Evolutionary conservation across 2,329 filamentous ascomycete species (phyloP), one percentile per base, ranked within the genome.

Genomic region (Calonectria hongkongensis): DNA sequence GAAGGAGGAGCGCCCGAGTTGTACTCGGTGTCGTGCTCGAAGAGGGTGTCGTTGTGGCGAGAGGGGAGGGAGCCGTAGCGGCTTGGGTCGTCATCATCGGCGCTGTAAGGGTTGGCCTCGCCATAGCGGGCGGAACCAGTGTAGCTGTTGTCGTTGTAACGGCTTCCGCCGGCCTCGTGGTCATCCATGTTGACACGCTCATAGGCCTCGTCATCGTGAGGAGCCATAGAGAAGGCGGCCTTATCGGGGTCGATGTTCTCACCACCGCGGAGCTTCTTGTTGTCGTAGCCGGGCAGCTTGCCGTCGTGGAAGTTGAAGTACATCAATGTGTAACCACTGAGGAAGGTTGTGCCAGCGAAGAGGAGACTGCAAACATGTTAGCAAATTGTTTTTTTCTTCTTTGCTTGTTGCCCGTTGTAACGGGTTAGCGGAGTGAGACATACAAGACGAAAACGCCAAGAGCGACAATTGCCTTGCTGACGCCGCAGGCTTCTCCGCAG

Each of bases 171-270:
- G 12, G 74, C 75, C 67, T 89, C 86, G 73, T 90, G 86, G 77
- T 91, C 88, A 70, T 90, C 86, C 83, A 87, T 86, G 82, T 91
- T 87, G 73, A 93, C 88, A 16, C 89, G 90, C 64, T 91, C 89
- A 79, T 93, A 93, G 51, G 89, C 88, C 79, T 93, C 91, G 75
- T 93, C 91, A 77, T 91, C 91, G 79, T 92, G 89, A n/a, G 90
- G 90, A 16, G 90, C 90, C 83, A 91, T 92, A 70, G 90, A 92
- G 84, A 93, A 93, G 72, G 91, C 91, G 33, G 91, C 91, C 85
- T 93, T 93, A 82, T 93, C 91, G 0, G 92, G 92, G 81, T 93
- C 92, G 76, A 92, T 92, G 84, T 90, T 89, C 75, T 82, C 83
- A 73, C 80, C 80, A 72, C 81, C 81, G 64, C 86, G 83, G 66